A percentile compares a stretch with the other conserved stretches of the same genome.
phyloP scores from a whole-genome alignment of 1,139 yeast genomes.

The Zygoascus hellenicus region DNA sequence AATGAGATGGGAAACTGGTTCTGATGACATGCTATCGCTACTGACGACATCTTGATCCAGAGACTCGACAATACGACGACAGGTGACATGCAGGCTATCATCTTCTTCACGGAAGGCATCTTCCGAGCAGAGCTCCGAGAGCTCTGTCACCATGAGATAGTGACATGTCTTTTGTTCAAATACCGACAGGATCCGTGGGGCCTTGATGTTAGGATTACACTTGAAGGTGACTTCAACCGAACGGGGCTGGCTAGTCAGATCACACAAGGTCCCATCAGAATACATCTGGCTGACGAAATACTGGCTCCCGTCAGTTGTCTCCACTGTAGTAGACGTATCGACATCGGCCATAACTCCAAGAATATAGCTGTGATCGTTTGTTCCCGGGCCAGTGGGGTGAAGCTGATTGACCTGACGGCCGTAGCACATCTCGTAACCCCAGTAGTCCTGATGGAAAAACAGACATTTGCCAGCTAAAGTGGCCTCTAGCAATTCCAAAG shows the following conservation, averaged over 20 bases:
- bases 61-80: constrained; percentile 34
- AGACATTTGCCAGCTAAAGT: constrained; percentile 33
- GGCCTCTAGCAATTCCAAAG: constrained; percentile 5
- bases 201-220: constrained; percentile 46
- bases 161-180: constrained; percentile 69
- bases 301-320: not conserved
- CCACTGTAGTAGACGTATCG: not conserved
- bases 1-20: too few species aligned
- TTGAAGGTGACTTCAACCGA: constrained; percentile 57
- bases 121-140: constrained; percentile 54
- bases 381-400: constrained; percentile 41
- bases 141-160: constrained; percentile 54
- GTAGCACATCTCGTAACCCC: constrained; percentile 59
- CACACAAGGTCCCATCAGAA: constrained; percentile 64
- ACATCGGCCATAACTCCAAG: constrained; percentile 35
- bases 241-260: constrained; percentile 59
- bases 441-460: constrained; percentile 45
- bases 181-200: constrained; percentile 39
- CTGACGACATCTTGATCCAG: too few species aligned
- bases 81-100: constrained; percentile 39
- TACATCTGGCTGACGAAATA: constrained; percentile 39
- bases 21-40: too few species aligned
- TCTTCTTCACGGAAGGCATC: constrained; percentile 43
- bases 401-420: constrained; percentile 55
- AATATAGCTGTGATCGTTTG: constrained; percentile 34